Evolutionary conservation across 106 monocot species (phyloP).

Genomic region (Agapanthus africanus): DNA sequence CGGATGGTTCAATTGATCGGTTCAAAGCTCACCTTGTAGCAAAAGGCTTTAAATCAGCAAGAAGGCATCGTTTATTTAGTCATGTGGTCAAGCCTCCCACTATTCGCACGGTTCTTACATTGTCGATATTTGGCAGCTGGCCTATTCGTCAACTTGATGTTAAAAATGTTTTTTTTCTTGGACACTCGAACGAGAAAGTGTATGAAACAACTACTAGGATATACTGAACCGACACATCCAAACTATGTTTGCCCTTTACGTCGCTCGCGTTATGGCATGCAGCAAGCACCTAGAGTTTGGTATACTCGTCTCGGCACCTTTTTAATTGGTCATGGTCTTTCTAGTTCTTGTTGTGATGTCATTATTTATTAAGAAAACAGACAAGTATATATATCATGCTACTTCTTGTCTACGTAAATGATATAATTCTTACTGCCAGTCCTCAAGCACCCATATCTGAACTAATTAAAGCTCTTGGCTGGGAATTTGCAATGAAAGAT

Average conservation of each 20-base stretch:
- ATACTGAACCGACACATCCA: neutral
- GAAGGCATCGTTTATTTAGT: neutral
- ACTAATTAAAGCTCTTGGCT: neutral
- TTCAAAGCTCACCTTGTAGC: neutral
- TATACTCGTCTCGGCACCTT: neutral
- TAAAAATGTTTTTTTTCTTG: neutral
- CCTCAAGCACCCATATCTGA: neutral
- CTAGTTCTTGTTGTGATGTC: neutral
- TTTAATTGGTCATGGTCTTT: neutral
- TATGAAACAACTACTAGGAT: neutral
- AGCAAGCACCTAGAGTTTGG: neutral
- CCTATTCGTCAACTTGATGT: neutral
- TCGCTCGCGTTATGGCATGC: neutral
- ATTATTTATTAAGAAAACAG: neutral
- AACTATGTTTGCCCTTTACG: neutral
- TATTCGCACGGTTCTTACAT: neutral
- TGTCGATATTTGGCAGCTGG: neutral
- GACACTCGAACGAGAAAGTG: neutral
- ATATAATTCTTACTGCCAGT: neutral
- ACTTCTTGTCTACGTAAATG: neutral
- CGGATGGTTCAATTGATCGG: neutral
- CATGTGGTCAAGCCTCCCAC: neutral
- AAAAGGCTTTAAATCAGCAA: neutral
- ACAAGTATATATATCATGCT: neutral
- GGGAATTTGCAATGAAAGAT: neutral